Percentiles rank a stretch among this genome's conserved stretches.
These are phyloP conservation scores for Colletotrichum australisinense DNA, from an alignment of 2,329 filamentous ascomycete genomes.

Conservation along the genomic window DNA sequence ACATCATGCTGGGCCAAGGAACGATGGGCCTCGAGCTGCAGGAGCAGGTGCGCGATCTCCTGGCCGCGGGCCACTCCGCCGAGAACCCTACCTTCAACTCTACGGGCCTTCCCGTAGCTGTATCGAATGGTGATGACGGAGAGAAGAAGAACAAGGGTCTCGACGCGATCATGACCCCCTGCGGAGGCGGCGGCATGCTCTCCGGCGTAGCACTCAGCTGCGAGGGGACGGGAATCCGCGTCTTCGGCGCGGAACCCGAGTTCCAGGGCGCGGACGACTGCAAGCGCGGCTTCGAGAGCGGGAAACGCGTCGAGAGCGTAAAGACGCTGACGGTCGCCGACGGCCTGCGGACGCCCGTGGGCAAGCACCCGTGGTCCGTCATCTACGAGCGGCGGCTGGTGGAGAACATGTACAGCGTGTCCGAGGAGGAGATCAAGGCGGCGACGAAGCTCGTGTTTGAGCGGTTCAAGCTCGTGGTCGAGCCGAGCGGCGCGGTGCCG, in stretches of 20 bases:
- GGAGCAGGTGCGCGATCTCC: slow-evolving; percentile 72
- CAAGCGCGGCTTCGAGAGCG: slow-evolving; percentile 74
- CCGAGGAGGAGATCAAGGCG: slow-evolving; percentile 82
- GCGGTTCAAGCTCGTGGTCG: slow-evolving; percentile 89
- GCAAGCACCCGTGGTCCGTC: slow-evolving; percentile 79
- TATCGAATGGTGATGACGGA: not conserved
- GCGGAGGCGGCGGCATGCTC: slow-evolving; percentile 90
- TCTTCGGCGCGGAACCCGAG: slow-evolving; percentile 89
- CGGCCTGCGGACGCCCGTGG: slow-evolving; percentile 86
- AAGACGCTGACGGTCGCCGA: slow-evolving; percentile 87
- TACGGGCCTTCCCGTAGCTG: not conserved
- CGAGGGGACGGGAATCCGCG: slow-evolving; percentile 75
- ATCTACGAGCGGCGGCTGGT: slow-evolving; percentile 81
- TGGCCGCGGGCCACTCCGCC: slow-evolving; percentile 46
- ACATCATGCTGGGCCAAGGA: slow-evolving; percentile 95
- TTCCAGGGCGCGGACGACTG: slow-evolving; percentile 89
- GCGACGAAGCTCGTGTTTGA: slow-evolving; percentile 85
- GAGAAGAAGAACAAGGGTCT: slow-evolving; percentile 51
- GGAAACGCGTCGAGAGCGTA: slow-evolving; percentile 74
- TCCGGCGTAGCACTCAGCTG: slow-evolving; percentile 84
- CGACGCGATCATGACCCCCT: slow-evolving; percentile 82
- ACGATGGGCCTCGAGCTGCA: slow-evolving; percentile 87
- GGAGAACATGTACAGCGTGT: slow-evolving; percentile 76
- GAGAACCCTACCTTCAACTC: slow-evolving; percentile 30
- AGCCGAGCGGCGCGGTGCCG: slow-evolving; percentile 88